phyloP scores from a whole-genome alignment of 371 early-diverging fungal genomes.

The Mortierella sp. region DNA sequence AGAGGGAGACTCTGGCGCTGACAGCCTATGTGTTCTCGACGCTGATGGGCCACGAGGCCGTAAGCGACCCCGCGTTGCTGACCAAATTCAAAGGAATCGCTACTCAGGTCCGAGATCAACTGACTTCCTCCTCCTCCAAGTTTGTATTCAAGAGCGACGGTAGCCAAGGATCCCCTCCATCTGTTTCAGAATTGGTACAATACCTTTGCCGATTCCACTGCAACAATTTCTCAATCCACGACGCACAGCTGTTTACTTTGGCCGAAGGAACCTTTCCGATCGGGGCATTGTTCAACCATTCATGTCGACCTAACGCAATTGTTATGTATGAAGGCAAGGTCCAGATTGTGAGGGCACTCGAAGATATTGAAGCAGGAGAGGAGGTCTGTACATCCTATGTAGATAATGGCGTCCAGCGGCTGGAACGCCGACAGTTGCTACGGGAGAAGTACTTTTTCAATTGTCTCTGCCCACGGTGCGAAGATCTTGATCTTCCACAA shows the following conservation, averaged over 20 bases:
- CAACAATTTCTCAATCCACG: constrained; percentile 81
- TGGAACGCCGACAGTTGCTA: constrained; percentile 64
- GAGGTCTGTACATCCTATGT: constrained; percentile 86
- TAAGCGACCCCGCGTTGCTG: constrained; percentile 22
- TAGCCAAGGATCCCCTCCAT: constrained; percentile 27
- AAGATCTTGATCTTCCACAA: constrained; percentile 22
- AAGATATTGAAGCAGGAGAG: constrained; percentile 68
- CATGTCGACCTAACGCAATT: constrained; percentile 84
- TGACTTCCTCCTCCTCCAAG: constrained; percentile 17
- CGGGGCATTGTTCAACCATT: constrained; percentile 87
- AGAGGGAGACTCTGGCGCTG: constrained; percentile 20
- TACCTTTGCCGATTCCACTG: constrained; percentile 74
- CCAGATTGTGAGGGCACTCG: constrained; percentile 70
- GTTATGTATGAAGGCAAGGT: constrained; percentile 67
- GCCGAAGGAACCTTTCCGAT: constrained; percentile 85
- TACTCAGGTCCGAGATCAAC: constrained; percentile 24
- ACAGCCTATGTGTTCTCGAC: constrained; percentile 50
- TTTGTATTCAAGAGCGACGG: constrained; percentile 37
- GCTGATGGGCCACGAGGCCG: constrained; percentile 40
- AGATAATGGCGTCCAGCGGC: constrained; percentile 72
- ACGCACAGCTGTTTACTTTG: constrained; percentile 71
- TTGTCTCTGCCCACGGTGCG: constrained; percentile 80
- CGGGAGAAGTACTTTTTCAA: constrained; percentile 78
- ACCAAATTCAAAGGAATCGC: constrained; percentile 40
- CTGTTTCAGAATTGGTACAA: constrained; percentile 56